phyloP scores from a whole-genome alignment of 2,329 filamentous ascomycete species.

The Aureobasidium uvarum region DNA sequence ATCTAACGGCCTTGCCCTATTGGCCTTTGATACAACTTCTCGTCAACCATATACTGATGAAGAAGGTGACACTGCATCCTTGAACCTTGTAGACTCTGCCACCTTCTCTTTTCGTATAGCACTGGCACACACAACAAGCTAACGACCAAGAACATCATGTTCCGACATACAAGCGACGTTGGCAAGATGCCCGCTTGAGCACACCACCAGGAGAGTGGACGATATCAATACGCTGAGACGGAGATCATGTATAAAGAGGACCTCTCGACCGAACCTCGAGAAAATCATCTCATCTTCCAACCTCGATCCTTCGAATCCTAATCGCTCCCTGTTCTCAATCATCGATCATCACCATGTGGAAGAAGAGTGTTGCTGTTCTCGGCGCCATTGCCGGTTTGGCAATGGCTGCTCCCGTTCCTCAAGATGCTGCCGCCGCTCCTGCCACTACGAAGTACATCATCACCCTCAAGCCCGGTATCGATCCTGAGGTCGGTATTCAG shows the following conservation, averaged over 20 bases:
- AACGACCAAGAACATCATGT: not conserved
- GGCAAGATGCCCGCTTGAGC: not conserved
- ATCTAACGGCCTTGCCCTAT: not conserved
- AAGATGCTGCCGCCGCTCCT: slow-evolving; percentile 6
- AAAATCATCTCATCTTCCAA: not conserved
- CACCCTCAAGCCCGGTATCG: slow-evolving; percentile 27
- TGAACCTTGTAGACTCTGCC: slow-evolving; percentile 2
- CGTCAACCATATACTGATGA: slow-evolving; percentile 8
- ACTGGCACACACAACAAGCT: not conserved
- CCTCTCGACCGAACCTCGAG: not conserved
- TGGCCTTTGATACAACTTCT: slow-evolving; percentile 11
- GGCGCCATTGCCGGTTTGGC: slow-evolving; percentile 25
- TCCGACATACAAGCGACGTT: not conserved
- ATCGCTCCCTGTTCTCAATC: no score
- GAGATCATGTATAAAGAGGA: not conserved
- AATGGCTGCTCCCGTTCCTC: slow-evolving; percentile 25
- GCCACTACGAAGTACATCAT: slow-evolving; percentile 27
- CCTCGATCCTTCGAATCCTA: not conserved
- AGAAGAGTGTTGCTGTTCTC: slow-evolving; percentile 22
- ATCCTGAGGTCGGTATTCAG: slow-evolving; percentile 4
- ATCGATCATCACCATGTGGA: slow-evolving; percentile 10
- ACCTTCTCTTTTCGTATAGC: slow-evolving; percentile 19
- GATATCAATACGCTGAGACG: not conserved
- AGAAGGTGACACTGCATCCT: slow-evolving; percentile 7
- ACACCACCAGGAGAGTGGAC: not conserved